Conservation (phyloP, 805 yeast species). For the Schwanniomyces vanrijiae region DNA sequence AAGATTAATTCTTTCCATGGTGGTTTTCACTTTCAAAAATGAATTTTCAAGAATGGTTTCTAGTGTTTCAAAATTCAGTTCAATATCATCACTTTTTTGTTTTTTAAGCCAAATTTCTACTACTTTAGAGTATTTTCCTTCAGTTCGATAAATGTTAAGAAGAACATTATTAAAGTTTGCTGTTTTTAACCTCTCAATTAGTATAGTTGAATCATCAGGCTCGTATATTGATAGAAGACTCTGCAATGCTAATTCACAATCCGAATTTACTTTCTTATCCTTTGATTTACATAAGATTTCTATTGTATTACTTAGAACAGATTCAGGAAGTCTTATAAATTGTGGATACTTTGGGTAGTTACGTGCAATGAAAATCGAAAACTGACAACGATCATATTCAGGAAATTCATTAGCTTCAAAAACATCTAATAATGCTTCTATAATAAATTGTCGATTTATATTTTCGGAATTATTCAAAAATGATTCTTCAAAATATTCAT, state of each 20-base stretch:
- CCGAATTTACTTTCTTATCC: conserved; percentile 40
- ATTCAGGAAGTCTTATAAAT: conserved; percentile 70
- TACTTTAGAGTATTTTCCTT: conserved; percentile 52
- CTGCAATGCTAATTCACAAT: conserved; percentile 75
- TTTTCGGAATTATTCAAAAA: conserved; percentile 62
- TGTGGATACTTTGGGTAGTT: conserved; percentile 85
- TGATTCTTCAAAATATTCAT: conserved; percentile 83
- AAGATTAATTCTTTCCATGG: conserved; percentile 23
- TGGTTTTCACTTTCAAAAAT: conserved; percentile 9
- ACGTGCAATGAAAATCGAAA: conserved; percentile 73
- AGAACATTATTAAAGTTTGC: conserved; percentile 62
- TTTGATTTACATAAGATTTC: conserved; percentile 47
- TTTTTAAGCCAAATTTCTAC: conserved; percentile 51
- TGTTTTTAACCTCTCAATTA: conserved; percentile 51
- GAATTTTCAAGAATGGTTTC: conserved; percentile 27
- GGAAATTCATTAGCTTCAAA: conserved; percentile 37
- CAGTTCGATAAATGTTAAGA: conserved; percentile 53
- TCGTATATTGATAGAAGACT: conserved; percentile 66
- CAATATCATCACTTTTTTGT: conserved; percentile 12
- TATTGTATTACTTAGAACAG: conserved; percentile 49
- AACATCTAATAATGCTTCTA: conserved; percentile 68
- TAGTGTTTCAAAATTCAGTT: conserved; percentile 10
- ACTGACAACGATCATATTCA: conserved; percentile 25
- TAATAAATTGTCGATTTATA: conserved; percentile 72
- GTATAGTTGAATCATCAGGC: conserved; percentile 50